Evolutionary conservation across 495 filamentous ascomycete genomes (phyloP), one percentile per base, ranked within the genome.

Genomic region (Hypoxylon lenormandii): DNA sequence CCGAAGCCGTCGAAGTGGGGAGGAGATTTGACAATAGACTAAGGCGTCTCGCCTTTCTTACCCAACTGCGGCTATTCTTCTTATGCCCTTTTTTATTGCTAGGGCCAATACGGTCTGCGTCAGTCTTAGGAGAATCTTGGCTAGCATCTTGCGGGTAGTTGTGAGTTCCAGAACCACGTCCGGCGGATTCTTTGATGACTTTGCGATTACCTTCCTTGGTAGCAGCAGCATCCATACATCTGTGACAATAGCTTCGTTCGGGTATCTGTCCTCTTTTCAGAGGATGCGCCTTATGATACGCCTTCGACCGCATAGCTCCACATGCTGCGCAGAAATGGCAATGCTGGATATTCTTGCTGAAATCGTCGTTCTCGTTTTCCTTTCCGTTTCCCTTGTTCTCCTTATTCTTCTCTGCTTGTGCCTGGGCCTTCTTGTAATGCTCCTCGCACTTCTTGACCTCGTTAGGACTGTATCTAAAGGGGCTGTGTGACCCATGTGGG

Each of bases 241-340:
- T 58, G 1, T 48, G 28, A 42, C 74, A 76, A 51, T 72, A 76
- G 8, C 51, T 48, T 26, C 30, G 38, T 1, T 57, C 59, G 7
- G 72, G 74, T 23, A 65, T 58, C 55, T 76, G 57, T 7, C 72
- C 72, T 37, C 51, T 74, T 16, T 70, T 58, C 30, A 74, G 40
- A 21, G 69, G 64, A 43, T 74, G 55, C 53, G 26, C 52, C 15
- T 36, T 61, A 1, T 72, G 72, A 19, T 68, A 72, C 46, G n/a
- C 43, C 36, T 28, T 58, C 10, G 74, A 68, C 15, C 69, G 48
- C 47, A 52, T 60, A 43, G 66, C 60, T 21, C 74, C 74, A 38
- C 74, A 76, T 12, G 52, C 66, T 16, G 51, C 47, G 42, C 74
- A 76, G n/a, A 63, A 26, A 59, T 72, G 68, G 21, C 46, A 30